Evolutionary conservation across 345 rosid genomes (phyloP), one percentile per base, ranked within the genome.

Genomic region (Trapa incisa): DNA sequence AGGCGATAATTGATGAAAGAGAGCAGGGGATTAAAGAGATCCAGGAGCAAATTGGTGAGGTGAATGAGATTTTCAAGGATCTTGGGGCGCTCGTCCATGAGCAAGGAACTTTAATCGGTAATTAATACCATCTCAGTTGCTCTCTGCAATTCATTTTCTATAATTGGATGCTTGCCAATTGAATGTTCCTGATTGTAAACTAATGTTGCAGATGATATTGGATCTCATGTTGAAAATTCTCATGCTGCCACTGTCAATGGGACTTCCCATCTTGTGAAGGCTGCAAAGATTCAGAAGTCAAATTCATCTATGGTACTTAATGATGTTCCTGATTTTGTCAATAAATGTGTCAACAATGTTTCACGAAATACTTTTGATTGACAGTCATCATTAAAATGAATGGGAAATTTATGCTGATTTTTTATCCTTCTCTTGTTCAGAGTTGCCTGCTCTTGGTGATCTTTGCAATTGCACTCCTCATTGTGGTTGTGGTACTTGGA

Each of bases 401-500:
- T 22, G 8, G 7, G 61, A 35, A 32, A 10, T 36, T 41, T 22
- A 56, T 68, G 14, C 70, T 15, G 47, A 47, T 50, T 22, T 13
- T 2, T 58, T 6, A 1, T 7, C 58, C 36, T 64, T 65, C 14
- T 65, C 43, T 41, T 32, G 13, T 74, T 79, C 86, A 92, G 98
- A 47, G 80, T 57, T 92, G 98, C 74, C 82, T 92, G 86, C 88
- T 92, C 54, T 68, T 89, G 86, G 93, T 92, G 81, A 92, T 92
- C 71, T 86, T 89, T 11, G 93, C 93, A 67, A 82, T 88, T 6
- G 85, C 81, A 73, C 84, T 92, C 50, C 92, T 89, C 77, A 88
- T 88, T 6, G 86, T 92, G 74, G 75, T 89, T 61, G 73, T 89
- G 76, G 89, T 89, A 60, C 80, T 92, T 4, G 87, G 82, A 15